A percentile compares a stretch with the other conserved stretches of the same genome.
These are phyloP conservation scores for Phytophthora syringae DNA, from an alignment of 352 stramenopile genomes.

Conservation along the genomic window DNA sequence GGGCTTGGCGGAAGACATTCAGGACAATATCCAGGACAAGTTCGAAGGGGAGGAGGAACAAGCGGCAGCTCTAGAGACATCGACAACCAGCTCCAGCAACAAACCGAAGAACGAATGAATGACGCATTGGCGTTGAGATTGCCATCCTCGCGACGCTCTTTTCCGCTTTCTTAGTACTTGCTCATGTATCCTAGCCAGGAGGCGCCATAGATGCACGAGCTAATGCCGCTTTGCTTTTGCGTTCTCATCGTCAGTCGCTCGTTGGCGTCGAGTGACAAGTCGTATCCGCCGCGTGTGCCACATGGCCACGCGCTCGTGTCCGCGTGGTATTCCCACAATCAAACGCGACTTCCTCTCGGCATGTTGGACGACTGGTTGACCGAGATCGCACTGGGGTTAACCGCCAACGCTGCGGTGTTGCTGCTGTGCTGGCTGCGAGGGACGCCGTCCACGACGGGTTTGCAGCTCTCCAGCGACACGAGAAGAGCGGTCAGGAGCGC, in stretches of 20 bases:
- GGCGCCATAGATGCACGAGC: constrained; percentile 11
- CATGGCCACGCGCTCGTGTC: constrained; percentile 31
- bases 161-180: constrained; percentile 16
- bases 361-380: constrained; percentile 26
- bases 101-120: constrained; percentile 43
- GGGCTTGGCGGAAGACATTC: constrained; percentile 44
- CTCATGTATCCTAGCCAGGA: constrained; percentile 1
- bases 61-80: constrained; percentile 17
- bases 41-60: constrained; percentile 16
- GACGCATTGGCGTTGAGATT: constrained; percentile 21
- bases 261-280: constrained; percentile 1
- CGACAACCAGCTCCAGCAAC: constrained; percentile 9
- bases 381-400: constrained; percentile 17
- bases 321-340: constrained; percentile 28
- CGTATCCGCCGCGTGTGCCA: constrained; percentile 12
- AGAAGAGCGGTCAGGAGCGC: constrained; percentile 17
- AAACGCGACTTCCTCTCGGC: constrained; percentile 15
- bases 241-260: constrained; percentile 9
- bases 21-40: constrained; percentile 42
- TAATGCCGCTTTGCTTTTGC: constrained; percentile 1
- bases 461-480: constrained; percentile 26
- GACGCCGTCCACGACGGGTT: constrained; percentile 13
- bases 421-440: constrained; percentile 28
- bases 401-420: constrained; percentile 18
- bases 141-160: constrained; percentile 17